A percentile compares a stretch with the other conserved stretches of the same genome.
Evolutionary conservation across 306 rosid species (phyloP).

Genomic region (Vigna mungo): DNA sequence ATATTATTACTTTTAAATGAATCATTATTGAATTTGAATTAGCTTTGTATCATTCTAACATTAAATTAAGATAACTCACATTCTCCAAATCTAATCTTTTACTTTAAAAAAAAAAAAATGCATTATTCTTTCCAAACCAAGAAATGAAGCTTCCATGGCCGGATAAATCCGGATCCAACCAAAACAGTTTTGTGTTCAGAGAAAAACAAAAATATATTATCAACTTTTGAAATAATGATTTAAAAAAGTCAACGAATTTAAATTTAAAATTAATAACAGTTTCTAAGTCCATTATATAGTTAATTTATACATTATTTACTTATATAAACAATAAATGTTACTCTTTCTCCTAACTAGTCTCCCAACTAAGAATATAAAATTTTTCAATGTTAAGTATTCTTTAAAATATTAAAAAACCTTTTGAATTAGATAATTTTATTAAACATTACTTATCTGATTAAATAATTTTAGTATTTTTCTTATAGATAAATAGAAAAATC

Average conservation of each 20-base stretch:
- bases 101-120: neutral
- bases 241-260: neutral
- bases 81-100: neutral
- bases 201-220: neutral
- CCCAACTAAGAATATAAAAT: neutral
- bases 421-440: neutral
- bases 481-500: neutral
- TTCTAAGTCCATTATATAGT: too few relatives aligned
- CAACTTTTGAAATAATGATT: too few relatives aligned
- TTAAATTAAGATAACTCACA: neutral
- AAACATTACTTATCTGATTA: neutral
- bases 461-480: neutral
- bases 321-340: neutral
- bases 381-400: neutral
- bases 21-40: neutral
- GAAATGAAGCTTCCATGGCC: neutral
- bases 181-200: neutral
- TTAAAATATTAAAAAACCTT: neutral
- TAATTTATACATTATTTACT: neutral
- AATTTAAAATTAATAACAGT: too few relatives aligned
- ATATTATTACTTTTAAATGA: neutral
- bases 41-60: neutral
- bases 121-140: neutral
- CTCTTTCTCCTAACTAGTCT: neutral
- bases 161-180: neutral